A percentile compares a stretch with the other conserved stretches of the same genome.
Evolutionary conservation across 306 rosid genomes (phyloP).

Genomic region (Lupinus albus): DNA sequence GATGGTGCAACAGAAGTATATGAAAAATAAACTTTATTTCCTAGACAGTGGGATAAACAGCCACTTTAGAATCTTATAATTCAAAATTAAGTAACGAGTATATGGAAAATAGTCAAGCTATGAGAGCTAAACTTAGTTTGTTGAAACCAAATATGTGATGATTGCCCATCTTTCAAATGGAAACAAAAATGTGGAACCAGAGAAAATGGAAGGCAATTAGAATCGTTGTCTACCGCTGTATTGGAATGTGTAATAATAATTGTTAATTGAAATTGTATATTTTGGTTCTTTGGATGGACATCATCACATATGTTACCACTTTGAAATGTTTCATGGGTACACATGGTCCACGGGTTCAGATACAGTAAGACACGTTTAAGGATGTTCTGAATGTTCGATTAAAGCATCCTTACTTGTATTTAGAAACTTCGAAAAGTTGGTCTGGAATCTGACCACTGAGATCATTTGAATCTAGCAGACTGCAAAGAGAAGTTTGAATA

Average conservation of each 20-base stretch:
- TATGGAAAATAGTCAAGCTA: slow-evolving; percentile 19
- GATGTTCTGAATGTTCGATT: slow-evolving; percentile 8
- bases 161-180: slow-evolving; percentile 9
- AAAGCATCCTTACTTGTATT: slow-evolving; percentile 73
- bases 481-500: slow-evolving; percentile 56
- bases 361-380: slow-evolving; percentile 17
- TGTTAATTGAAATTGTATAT: slow-evolving; percentile 12
- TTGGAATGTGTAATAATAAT: background rate
- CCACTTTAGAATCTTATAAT: slow-evolving; percentile 2
- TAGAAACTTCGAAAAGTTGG: slow-evolving; percentile 56
- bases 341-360: slow-evolving; percentile 4
- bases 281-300: background rate
- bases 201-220: background rate
- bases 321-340: slow-evolving; percentile 14
- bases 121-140: background rate
- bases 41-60: background rate
- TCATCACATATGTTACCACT: slow-evolving; percentile 10
- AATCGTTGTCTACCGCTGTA: background rate
- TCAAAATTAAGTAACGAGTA: background rate
- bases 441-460: slow-evolving; percentile 80
- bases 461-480: slow-evolving; percentile 73
- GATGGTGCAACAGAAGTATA: background rate
- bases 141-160: background rate
- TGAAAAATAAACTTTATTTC: slow-evolving; percentile 2
- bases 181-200: slow-evolving; percentile 14